Conservation (phyloP, 2,329 filamentous ascomycete species). For the Nemania sp. region DNA sequence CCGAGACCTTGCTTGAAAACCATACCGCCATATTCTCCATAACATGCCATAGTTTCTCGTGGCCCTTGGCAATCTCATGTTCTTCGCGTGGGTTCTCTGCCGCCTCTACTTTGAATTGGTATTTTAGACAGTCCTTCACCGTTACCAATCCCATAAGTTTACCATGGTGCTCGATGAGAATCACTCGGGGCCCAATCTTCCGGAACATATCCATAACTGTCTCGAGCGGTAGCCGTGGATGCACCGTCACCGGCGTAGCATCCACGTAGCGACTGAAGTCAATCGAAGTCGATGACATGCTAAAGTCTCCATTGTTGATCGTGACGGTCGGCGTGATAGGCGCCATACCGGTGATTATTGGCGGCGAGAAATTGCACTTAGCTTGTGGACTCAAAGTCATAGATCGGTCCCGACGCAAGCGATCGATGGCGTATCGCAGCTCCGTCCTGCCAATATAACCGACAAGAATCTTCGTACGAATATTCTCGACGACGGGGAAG, state of each 20-base stretch:
- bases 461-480: constrained; percentile 76
- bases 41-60: constrained; percentile 74
- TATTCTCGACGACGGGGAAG: constrained; percentile 89
- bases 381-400: constrained; percentile 71
- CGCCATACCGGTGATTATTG: constrained; percentile 51
- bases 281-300: constrained; percentile 68
- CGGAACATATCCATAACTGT: constrained; percentile 99
- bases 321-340: constrained; percentile 62
- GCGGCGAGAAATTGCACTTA: constrained; percentile 78
- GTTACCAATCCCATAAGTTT: constrained; percentile 87
- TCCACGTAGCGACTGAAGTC: constrained; percentile 93
- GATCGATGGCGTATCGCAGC: constrained; percentile 88
- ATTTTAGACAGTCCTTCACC: constrained; percentile 96
- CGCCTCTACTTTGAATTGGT: constrained; percentile 95
- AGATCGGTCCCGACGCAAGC: constrained; percentile 75
- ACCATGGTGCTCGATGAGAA: constrained; percentile 91
- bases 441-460: constrained; percentile 96
- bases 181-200: constrained; percentile 94
- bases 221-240: constrained; percentile 90
- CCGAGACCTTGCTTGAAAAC: constrained; percentile 68
- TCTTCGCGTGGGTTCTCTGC: constrained; percentile 78
- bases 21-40: constrained; percentile 67
- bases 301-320: constrained; percentile 70
- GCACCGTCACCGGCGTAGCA: constrained; percentile 87
- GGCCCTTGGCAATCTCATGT: constrained; percentile 64